A percentile compares a stretch with the other conserved stretches of the same genome.
Conservation (phyloP, 2,329 filamentous ascomycete species). For the Elsinoe perseae region DNA sequence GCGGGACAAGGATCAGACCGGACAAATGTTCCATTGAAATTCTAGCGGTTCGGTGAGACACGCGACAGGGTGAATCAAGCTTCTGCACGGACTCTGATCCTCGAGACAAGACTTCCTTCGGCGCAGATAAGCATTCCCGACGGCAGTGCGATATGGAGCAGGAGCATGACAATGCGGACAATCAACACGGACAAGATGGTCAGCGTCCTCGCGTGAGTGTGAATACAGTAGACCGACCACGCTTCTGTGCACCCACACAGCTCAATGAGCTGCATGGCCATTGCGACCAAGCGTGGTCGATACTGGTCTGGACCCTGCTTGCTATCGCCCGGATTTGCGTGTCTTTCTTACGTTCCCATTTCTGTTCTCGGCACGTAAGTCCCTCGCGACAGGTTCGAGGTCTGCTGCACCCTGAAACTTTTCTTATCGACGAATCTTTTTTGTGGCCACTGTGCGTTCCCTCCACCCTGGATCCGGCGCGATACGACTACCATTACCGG, state of each 20-base stretch:
- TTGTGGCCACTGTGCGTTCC: background rate
- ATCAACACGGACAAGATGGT: background rate
- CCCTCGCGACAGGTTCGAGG: background rate
- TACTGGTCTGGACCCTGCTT: background rate
- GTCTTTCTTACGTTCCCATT: background rate
- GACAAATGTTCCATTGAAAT: background rate
- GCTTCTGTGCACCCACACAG: no score
- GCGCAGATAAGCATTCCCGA: slow-evolving; percentile 7
- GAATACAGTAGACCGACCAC: no score
- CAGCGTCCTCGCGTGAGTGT: no score
- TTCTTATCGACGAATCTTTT: slow-evolving; percentile 1
- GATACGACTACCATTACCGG: background rate
- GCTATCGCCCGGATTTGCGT: background rate
- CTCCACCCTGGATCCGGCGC: background rate
- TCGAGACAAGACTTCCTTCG: slow-evolving; percentile 7
- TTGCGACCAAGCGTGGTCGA: background rate
- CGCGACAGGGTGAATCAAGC: slow-evolving; percentile 8
- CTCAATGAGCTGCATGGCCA: background rate
- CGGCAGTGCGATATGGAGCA: background rate
- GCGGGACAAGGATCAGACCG: background rate
- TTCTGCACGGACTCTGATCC: background rate
- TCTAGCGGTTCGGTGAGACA: background rate
- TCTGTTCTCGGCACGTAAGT: background rate
- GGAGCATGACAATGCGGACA: background rate
- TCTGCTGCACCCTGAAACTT: slow-evolving; percentile 7